Base-by-base conservation (phyloP, 106 monocot genomes). In the Dioscorea dumetorum region DNA sequence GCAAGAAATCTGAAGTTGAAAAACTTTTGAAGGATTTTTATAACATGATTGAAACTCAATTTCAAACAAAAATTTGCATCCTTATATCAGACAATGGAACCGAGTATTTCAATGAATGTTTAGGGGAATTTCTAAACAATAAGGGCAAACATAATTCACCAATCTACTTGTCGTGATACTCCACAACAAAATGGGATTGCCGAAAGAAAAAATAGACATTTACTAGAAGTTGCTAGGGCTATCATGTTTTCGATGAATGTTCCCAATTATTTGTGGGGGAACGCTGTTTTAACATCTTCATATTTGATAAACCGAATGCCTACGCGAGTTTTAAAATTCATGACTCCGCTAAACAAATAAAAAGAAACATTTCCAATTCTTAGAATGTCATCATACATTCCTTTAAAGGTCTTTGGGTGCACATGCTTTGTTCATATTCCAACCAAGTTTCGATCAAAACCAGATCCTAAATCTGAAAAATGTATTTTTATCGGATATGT, bases 181-280 rank as follows among this genome's bases (percentile, higher is more conserved):
- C 60, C 60, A 12, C 19, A 61, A 61, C 60, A 61, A 61, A 61
- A 61, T 61, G 24, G 60, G 3, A 34, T 61, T 21, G 60, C 24
- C 23, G 60, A 61, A 23, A 2, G 24, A 20, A 61, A 61, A 23
- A 61, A 61, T 61, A 61, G 23, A 20, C 60, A 61, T 23, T 24
- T 22, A 61, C 60, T 21, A 4, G 24, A 61, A 20, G 60, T 22
- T 22, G 12, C 60, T 61, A 2, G 60, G 2, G 60, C 60, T 61
- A 22, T 61, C 2, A 24, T 61, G 19, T 61, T 61, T 24, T 22
- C 60, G 3, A 61, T 24, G 19, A 61, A 61, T 61, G 23, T 61
- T 22, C 60, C 22, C 12, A 61, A 61, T 11, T 61, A 61, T 7
- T 61, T 61, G 3, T 61, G 19, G 60, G 24, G 19, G 12, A 12